Evolutionary conservation across 371 early-diverging fungal genomes (phyloP).

Genomic region (Apophysomyces ossiformis): DNA sequence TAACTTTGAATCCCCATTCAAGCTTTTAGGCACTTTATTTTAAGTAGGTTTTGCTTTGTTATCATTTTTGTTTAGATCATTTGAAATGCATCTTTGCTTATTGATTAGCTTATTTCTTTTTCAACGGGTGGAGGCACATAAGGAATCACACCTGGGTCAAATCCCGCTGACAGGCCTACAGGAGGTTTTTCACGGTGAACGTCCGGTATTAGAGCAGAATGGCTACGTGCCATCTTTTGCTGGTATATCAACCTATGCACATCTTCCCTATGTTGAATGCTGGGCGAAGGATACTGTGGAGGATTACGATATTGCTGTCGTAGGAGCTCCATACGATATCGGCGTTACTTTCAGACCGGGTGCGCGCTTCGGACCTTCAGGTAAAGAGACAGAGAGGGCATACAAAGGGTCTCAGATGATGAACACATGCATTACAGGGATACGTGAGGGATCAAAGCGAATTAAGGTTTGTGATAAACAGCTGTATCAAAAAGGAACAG

Average conservation of each 20-base stretch:
- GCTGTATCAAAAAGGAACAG: no score
- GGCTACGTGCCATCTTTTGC: constrained; percentile 39
- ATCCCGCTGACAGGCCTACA: not conserved
- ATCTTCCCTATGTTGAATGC: constrained; percentile 28
- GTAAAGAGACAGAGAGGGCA: not conserved
- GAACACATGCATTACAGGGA: not conserved
- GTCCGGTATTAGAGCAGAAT: constrained; percentile 42
- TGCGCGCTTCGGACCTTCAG: constrained; percentile 37
- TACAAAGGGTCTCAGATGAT: not conserved
- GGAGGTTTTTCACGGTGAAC: not conserved
- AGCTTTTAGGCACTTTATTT: no score
- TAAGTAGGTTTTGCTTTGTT: no score
- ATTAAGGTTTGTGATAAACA: constrained; percentile 13
- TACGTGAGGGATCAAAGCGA: constrained; percentile 30
- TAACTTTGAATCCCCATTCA: no score
- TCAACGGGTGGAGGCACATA: not conserved
- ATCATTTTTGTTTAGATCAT: not conserved
- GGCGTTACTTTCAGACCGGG: constrained; percentile 29
- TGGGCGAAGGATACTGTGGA: constrained; percentile 14
- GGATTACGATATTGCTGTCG: constrained; percentile 33
- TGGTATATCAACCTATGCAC: constrained; percentile 39
- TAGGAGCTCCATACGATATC: constrained; percentile 37
- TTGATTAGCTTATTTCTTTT: not conserved
- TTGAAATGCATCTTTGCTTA: not conserved
- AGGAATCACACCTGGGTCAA: not conserved